Percentiles rank a stretch among this genome's conserved stretches.
Evolutionary conservation across 208 protist genomes (phyloP).

Genomic region (Sergeia podlipaevii): DNA sequence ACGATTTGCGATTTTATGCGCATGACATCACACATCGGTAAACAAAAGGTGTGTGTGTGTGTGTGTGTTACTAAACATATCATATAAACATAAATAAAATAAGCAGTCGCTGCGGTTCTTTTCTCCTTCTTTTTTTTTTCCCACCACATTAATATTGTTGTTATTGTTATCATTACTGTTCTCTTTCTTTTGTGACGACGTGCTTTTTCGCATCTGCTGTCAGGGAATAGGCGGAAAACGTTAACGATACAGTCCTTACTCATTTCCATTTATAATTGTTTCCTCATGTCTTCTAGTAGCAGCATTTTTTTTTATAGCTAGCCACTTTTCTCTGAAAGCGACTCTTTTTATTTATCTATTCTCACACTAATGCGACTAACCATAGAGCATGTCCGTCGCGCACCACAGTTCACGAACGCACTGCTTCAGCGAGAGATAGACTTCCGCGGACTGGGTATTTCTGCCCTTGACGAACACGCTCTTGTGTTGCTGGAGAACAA

Average conservation of each 20-base stretch:
- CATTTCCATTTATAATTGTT: neutral
- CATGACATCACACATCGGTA: too few relatives aligned
- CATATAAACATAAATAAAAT: too few relatives aligned
- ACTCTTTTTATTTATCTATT: slow-evolving; percentile 14
- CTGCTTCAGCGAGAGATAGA: slow-evolving; percentile 82
- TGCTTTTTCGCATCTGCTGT: too few relatives aligned
- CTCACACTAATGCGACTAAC: slow-evolving; percentile 65
- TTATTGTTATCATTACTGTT: too few relatives aligned
- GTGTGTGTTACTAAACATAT: too few relatives aligned
- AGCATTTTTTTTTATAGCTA: neutral
- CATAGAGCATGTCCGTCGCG: slow-evolving; percentile 58
- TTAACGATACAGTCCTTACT: too few relatives aligned
- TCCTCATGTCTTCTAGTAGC: slow-evolving; percentile 2
- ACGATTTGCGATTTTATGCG: neutral
- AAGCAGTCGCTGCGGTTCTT: too few relatives aligned
- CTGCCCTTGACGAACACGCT: slow-evolving; percentile 68
- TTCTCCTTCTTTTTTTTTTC: slow-evolving; percentile 8
- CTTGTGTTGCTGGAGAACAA: slow-evolving; percentile 62
- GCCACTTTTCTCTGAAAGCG: slow-evolving; percentile 4
- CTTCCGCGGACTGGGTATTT: slow-evolving; percentile 72
- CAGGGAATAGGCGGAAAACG: too few relatives aligned
- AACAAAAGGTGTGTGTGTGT: too few relatives aligned
- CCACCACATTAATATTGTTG: too few relatives aligned
- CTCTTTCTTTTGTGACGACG: too few relatives aligned
- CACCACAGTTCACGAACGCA: slow-evolving; percentile 86